phyloP scores from a whole-genome alignment of 2,329 filamentous ascomycete species.

The Emergomyces orientalis region DNA sequence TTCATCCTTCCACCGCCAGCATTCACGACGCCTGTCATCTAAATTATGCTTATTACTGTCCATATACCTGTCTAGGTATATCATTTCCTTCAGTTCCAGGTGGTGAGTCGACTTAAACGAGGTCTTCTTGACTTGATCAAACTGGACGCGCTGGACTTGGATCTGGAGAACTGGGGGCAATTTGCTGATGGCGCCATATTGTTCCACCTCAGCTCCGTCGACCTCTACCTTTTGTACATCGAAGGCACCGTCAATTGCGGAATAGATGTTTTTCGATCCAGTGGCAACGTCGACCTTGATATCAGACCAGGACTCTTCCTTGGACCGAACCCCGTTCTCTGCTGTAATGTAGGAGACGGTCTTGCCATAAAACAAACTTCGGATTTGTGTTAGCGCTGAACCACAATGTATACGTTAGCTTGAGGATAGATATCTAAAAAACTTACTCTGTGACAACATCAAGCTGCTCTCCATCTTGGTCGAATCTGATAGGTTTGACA shows the following conservation, averaged over 20 bases:
- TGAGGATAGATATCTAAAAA: not conserved
- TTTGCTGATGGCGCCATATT: slow-evolving; percentile 63
- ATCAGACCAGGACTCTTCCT: slow-evolving; percentile 53
- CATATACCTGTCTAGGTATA: slow-evolving; percentile 86
- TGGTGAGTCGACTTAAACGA: slow-evolving; percentile 67
- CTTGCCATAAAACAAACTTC: slow-evolving; percentile 43
- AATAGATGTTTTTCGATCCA: slow-evolving; percentile 61
- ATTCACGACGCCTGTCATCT: slow-evolving; percentile 55
- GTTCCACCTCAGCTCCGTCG: slow-evolving; percentile 49
- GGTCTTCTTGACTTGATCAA: slow-evolving; percentile 50
- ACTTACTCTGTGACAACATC: slow-evolving; percentile 63
- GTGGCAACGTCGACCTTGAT: slow-evolving; percentile 51
- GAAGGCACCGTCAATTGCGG: slow-evolving; percentile 76
- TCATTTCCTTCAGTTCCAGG: slow-evolving; percentile 65
- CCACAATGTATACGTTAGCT: slow-evolving; percentile 11
- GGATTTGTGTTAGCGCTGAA: slow-evolving; percentile 1
- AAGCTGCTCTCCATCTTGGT: slow-evolving; percentile 63
- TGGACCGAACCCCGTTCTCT: slow-evolving; percentile 37
- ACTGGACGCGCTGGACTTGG: slow-evolving; percentile 74
- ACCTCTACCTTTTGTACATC: slow-evolving; percentile 67
- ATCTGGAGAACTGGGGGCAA: slow-evolving; percentile 81
- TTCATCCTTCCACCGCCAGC: slow-evolving; percentile 61
- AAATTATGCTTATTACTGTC: slow-evolving; percentile 53
- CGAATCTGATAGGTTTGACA: slow-evolving; percentile 59
- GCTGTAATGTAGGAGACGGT: slow-evolving; percentile 40